phyloP scores from a whole-genome alignment of 495 filamentous ascomycete genomes.

The Penicillium chermesinum region DNA sequence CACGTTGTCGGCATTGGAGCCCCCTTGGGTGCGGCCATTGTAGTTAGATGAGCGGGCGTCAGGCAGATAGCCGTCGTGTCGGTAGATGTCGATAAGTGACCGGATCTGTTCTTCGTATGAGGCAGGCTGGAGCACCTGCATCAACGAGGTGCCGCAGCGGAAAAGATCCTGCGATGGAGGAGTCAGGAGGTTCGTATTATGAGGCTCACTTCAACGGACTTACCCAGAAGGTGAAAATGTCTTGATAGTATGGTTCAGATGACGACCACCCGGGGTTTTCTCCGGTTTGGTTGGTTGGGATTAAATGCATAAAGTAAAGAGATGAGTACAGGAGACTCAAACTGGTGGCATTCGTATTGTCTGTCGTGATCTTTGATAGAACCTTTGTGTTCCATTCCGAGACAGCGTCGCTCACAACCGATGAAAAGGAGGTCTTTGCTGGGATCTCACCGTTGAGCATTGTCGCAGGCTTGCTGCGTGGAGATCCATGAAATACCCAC shows the following conservation, averaged over 20 bases:
- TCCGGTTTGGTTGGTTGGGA: slow-evolving; percentile 67
- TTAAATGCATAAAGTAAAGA: slow-evolving; percentile 63
- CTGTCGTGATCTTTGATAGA: slow-evolving; percentile 57
- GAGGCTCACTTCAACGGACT: too few relatives aligned
- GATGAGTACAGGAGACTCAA: slow-evolving; percentile 60
- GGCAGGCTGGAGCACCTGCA: slow-evolving; percentile 60
- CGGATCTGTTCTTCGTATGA: slow-evolving; percentile 63
- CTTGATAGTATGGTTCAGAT: slow-evolving; percentile 54
- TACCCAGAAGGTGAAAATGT: slow-evolving; percentile 51
- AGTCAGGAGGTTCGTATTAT: too few relatives aligned
- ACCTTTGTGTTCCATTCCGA: slow-evolving; percentile 57
- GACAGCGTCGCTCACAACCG: slow-evolving; percentile 45
- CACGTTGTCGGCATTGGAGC: slow-evolving; percentile 69
- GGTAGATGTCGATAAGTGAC: slow-evolving; percentile 66
- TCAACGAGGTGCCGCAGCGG: slow-evolving; percentile 57
- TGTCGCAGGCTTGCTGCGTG: slow-evolving; percentile 53
- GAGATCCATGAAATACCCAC: slow-evolving; percentile 73
- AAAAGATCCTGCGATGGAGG: slow-evolving; percentile 60
- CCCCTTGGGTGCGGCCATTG: slow-evolving; percentile 67
- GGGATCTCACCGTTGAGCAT: slow-evolving; percentile 59
- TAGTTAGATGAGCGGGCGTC: slow-evolving; percentile 65
- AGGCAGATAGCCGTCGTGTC: slow-evolving; percentile 60
- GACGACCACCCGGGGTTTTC: slow-evolving; percentile 67
- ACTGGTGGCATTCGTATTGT: slow-evolving; percentile 48
- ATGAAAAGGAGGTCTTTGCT: slow-evolving; percentile 34